Percentiles rank a stretch among this genome's conserved stretches.
Evolutionary conservation across 352 stramenopile species (phyloP).

Genomic region (Phytophthora sp.): DNA sequence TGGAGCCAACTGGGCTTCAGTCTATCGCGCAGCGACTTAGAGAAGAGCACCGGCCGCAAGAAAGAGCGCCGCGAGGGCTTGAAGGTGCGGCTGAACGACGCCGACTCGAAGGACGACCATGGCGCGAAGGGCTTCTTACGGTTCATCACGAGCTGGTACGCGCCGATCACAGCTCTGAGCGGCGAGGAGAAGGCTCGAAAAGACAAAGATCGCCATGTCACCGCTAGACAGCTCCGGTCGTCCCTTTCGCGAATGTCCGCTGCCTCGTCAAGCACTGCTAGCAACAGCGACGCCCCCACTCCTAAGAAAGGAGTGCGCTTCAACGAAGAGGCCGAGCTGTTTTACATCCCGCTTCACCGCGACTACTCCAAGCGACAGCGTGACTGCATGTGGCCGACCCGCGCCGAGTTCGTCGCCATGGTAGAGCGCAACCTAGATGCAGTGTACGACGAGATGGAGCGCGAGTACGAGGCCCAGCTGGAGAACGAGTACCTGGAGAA

Average conservation of each 20-base stretch:
- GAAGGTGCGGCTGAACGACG: slow-evolving; percentile 82
- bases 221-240: slow-evolving; percentile 18
- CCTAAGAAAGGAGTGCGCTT: slow-evolving; percentile 63
- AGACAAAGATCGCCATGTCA: slow-evolving; percentile 10
- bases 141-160: slow-evolving; percentile 86
- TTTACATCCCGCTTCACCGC: slow-evolving; percentile 84
- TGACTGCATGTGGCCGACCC: slow-evolving; percentile 87
- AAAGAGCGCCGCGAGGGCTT: slow-evolving; percentile 71
- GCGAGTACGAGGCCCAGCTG: slow-evolving; percentile 79
- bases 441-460: slow-evolving; percentile 90
- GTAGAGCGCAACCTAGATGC: slow-evolving; percentile 89
- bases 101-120: slow-evolving; percentile 32
- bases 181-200: slow-evolving; percentile 32
- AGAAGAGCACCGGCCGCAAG: slow-evolving; percentile 74
- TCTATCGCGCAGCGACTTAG: slow-evolving; percentile 78
- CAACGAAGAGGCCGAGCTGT: slow-evolving; percentile 81
- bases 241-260: slow-evolving; percentile 31
- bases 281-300: slow-evolving; percentile 1
- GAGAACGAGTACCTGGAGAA: slow-evolving; percentile 71
- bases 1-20: slow-evolving; percentile 87
- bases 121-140: slow-evolving; percentile 76
- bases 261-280: slow-evolving; percentile 13
- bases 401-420: slow-evolving; percentile 85
- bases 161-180: slow-evolving; percentile 34
- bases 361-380: slow-evolving; percentile 89